phyloP scores from a whole-genome alignment of 2,329 filamentous ascomycete genomes.

The Pseudogymnoascus sp. region DNA sequence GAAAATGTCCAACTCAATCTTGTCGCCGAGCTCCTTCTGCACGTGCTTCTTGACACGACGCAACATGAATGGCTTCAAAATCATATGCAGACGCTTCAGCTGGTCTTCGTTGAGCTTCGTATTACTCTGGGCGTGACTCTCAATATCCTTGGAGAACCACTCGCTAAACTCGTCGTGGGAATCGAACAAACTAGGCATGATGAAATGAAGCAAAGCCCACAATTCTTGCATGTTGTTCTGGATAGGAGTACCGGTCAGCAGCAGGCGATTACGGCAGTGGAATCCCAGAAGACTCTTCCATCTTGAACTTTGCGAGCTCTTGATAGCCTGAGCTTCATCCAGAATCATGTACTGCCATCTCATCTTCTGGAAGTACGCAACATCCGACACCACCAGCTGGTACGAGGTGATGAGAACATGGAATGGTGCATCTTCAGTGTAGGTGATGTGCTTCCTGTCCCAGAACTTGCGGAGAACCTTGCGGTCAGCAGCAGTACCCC shows the following conservation, averaged over 20 bases:
- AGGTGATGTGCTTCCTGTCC: conserved; percentile 96
- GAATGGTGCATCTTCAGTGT: conserved; percentile 86
- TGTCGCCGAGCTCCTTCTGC: conserved; percentile 96
- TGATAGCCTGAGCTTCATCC: conserved; percentile 97
- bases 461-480: conserved; percentile 98
- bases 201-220: conserved; percentile 96
- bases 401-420: conserved; percentile 96
- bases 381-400: conserved; percentile 91
- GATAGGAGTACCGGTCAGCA: conserved; percentile 93
- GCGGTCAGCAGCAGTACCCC: conserved; percentile 87
- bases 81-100: conserved; percentile 94
- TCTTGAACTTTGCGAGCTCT: conserved; percentile 89
- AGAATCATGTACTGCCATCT: conserved; percentile 99
- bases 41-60: conserved; percentile 99
- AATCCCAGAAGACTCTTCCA: conserved; percentile 95
- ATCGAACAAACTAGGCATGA: conserved; percentile 98
- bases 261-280: conserved; percentile 86
- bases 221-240: conserved; percentile 99
- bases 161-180: conserved; percentile 89
- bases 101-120: conserved; percentile 99
- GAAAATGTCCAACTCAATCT: conserved; percentile 94
- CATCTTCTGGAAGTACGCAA: conserved; percentile 98
- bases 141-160: conserved; percentile 93
- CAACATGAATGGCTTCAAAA: conserved; percentile 98
- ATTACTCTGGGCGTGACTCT: conserved; percentile 96